These are phyloP conservation scores for Warburgia ugandensis DNA, from an alignment of 164 flowering plant species.

Conservation along the genomic window DNA sequence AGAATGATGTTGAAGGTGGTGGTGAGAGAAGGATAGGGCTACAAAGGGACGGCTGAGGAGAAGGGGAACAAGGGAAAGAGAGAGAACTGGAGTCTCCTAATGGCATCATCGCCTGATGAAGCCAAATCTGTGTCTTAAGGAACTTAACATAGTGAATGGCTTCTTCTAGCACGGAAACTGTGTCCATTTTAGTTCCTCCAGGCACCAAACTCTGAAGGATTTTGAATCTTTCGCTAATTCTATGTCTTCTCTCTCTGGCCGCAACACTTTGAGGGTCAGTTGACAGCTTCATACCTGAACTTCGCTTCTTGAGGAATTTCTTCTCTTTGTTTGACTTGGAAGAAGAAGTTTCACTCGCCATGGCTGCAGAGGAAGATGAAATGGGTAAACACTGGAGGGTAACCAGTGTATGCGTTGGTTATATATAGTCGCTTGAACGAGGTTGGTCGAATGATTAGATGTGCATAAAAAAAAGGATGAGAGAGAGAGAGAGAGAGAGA, in stretches of 20 bases:
- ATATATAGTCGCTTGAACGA: too few species aligned
- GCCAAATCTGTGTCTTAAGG: constrained; percentile 65
- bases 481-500: neutral
- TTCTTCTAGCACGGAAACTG: constrained; percentile 74
- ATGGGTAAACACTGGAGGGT: too few species aligned
- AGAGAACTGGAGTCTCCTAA: neutral
- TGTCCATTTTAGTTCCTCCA: constrained; percentile 76
- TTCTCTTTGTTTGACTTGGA: neutral
- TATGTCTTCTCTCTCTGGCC: constrained; percentile 65
- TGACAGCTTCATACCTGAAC: constrained; percentile 43
- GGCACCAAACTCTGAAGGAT: constrained; percentile 72
- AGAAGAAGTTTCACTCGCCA: constrained; percentile 7
- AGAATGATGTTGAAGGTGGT: neutral
- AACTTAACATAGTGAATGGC: constrained; percentile 84
- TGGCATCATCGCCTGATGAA: constrained; percentile 48
- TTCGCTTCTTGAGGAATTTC: constrained; percentile 11
- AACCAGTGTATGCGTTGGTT: too few species aligned
- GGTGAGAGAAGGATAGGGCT: neutral
- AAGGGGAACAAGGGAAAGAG: neutral
- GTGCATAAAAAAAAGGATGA: neutral
- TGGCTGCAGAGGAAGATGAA: neutral
- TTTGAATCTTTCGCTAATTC: constrained; percentile 77
- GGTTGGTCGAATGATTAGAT: too few species aligned
- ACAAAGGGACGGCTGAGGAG: neutral
- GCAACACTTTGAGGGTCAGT: constrained; percentile 89